phyloP scores from a whole-genome alignment of 371 early-diverging fungal genomes.

The Nematocida sp. region DNA sequence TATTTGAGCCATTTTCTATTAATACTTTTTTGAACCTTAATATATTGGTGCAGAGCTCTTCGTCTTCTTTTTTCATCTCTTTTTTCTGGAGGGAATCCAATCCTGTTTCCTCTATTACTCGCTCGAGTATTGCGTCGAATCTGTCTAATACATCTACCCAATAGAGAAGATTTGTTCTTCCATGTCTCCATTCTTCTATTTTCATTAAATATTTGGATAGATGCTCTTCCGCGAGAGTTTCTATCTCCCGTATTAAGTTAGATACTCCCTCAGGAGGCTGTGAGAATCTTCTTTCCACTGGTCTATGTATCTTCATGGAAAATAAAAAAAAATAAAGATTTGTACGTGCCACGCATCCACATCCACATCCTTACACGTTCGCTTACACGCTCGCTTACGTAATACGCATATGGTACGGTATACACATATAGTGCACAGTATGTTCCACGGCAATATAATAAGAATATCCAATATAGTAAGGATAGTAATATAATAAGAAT shows the following conservation, averaged over 20 bases:
- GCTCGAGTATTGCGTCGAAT: constrained; percentile 25
- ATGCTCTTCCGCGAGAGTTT: neutral
- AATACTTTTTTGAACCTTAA: constrained; percentile 29
- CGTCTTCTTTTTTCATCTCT: constrained; percentile 1
- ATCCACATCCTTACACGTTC: neutral
- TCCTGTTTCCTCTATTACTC: neutral
- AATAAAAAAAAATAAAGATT: constrained; percentile 33
- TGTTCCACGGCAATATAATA: too few relatives aligned
- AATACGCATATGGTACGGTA: too few relatives aligned
- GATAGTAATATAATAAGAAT: too few relatives aligned
- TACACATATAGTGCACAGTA: neutral
- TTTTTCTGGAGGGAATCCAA: constrained; percentile 13
- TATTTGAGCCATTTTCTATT: constrained; percentile 44
- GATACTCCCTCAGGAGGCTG: constrained; percentile 15
- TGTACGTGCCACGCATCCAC: neutral
- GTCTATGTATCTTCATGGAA: constrained; percentile 42
- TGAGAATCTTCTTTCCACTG: constrained; percentile 43
- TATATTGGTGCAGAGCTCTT: constrained; percentile 13
- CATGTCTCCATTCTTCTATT: constrained; percentile 19
- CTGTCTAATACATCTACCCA: constrained; percentile 35
- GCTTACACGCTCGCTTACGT: neutral
- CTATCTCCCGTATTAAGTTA: constrained; percentile 2
- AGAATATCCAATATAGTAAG: too few relatives aligned
- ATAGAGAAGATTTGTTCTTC: constrained; percentile 41
- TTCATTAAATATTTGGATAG: constrained; percentile 8